Percentiles rank a stretch among this genome's conserved stretches.
Evolutionary conservation across 352 stramenopile species (phyloP).

Genomic region (Pythium pyrilobum): DNA sequence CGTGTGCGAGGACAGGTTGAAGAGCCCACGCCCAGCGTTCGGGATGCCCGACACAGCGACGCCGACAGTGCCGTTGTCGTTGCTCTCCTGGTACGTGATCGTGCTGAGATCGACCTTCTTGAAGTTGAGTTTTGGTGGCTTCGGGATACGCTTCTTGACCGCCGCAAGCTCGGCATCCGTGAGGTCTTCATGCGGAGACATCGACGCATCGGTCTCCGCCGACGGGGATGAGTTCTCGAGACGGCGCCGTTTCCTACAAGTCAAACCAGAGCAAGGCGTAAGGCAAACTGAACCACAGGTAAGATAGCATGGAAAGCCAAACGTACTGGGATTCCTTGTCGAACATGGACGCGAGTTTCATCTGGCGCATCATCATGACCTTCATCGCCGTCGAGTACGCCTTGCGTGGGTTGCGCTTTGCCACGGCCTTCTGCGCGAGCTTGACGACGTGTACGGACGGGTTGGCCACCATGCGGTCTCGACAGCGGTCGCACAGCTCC

Average conservation of each 20-base stretch:
- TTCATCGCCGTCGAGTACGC: conserved; percentile 83
- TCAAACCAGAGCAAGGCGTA: conserved; percentile 18
- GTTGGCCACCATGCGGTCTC: conserved; percentile 79
- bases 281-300: too few species aligned
- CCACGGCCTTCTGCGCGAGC: conserved; percentile 66
- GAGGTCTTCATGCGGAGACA: conserved; percentile 61
- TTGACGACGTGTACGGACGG: conserved; percentile 80
- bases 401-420: conserved; percentile 70
- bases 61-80: conserved; percentile 85
- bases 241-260: conserved; percentile 68
- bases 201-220: conserved; percentile 57
- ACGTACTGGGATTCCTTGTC: conserved; percentile 72
- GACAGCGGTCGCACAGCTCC: conserved; percentile 71
- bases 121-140: conserved; percentile 76
- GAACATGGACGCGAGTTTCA: conserved; percentile 73
- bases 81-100: conserved; percentile 80
- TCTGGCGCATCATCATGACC: conserved; percentile 80
- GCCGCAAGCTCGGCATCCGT: conserved; percentile 77
- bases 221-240: conserved; percentile 56
- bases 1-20: conserved; percentile 72
- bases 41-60: conserved; percentile 80
- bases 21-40: conserved; percentile 73
- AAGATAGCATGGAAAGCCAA: neutral
- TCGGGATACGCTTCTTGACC: conserved; percentile 75
- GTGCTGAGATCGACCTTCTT: conserved; percentile 83